phyloP scores from a whole-genome alignment of 2,329 filamentous ascomycete species.

The Hypoxylon sp. region DNA sequence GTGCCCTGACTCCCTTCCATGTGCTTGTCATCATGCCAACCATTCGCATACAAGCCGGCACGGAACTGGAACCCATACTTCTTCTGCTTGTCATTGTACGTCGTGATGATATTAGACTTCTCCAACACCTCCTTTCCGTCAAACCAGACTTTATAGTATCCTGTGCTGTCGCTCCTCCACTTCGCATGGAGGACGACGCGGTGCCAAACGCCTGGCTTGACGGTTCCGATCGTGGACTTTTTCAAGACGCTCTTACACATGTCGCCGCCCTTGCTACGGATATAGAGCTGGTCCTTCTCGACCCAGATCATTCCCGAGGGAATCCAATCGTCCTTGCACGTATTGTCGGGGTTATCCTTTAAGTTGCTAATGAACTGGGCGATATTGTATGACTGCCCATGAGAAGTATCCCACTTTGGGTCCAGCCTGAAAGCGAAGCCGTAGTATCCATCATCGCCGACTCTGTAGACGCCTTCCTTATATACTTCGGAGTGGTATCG shows the following conservation, averaged over 20 bases:
- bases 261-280: constrained; percentile 54
- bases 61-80: constrained; percentile 53
- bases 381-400: constrained; percentile 55
- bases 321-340: constrained; percentile 54
- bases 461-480: constrained; percentile 47
- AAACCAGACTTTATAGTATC: constrained; percentile 55
- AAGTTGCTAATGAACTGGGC: constrained; percentile 58
- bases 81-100: constrained; percentile 51
- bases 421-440: constrained; percentile 56
- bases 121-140: constrained; percentile 55
- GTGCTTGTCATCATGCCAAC: constrained; percentile 55
- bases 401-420: constrained; percentile 54
- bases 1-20: constrained; percentile 53
- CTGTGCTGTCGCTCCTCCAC: constrained; percentile 54
- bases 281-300: constrained; percentile 51
- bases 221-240: constrained; percentile 49
- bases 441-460: constrained; percentile 56
- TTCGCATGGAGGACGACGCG: constrained; percentile 53
- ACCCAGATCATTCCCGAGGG: constrained; percentile 47
- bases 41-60: constrained; percentile 58
- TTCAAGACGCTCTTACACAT: constrained; percentile 48
- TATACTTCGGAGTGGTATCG: constrained; percentile 56
- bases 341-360: constrained; percentile 45
- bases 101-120: constrained; percentile 50
- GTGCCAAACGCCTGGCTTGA: constrained; percentile 55